A percentile compares a stretch with the other conserved stretches of the same genome.
Evolutionary conservation across 1,284 basidiomycete species (phyloP).

Genomic region (Tylopilus sp.): DNA sequence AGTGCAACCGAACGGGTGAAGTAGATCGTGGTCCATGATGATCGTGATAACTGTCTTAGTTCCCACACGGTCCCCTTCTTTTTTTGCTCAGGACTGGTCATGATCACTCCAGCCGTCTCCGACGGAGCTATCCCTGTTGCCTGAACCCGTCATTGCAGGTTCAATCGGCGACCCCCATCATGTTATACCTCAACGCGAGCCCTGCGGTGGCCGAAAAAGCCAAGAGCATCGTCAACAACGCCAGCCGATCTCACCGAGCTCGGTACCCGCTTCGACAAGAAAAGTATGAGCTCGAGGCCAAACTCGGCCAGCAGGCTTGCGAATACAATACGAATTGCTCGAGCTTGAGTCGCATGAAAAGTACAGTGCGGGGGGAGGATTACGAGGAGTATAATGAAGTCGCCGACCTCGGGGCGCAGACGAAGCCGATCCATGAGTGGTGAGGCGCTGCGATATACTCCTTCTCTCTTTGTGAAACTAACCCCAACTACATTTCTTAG

Average conservation of each 20-base stretch:
- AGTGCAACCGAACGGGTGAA: too few relatives aligned
- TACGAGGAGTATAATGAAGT: slow-evolving; percentile 79
- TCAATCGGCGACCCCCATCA: slow-evolving; percentile 95
- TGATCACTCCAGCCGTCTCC: slow-evolving; percentile 85
- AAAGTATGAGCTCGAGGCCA: slow-evolving; percentile 78
- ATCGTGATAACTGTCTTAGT: too few relatives aligned
- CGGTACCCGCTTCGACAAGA: slow-evolving; percentile 89
- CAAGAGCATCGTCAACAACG: slow-evolving; percentile 77
- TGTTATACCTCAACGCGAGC: slow-evolving; percentile 83
- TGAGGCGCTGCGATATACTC: slow-evolving; percentile 46
- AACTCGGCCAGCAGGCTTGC: slow-evolving; percentile 84
- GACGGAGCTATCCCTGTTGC: slow-evolving; percentile 75
- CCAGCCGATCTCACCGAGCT: slow-evolving; percentile 90
- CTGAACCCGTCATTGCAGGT: slow-evolving; percentile 84
- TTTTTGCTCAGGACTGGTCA: slow-evolving; percentile 68
- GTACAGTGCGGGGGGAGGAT: slow-evolving; percentile 88
- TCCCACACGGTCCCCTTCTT: too few relatives aligned
- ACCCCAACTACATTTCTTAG: slow-evolving; percentile 51
- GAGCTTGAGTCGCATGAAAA: slow-evolving; percentile 89
- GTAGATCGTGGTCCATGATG: too few relatives aligned
- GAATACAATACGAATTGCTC: slow-evolving; percentile 87
- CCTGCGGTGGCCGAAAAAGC: slow-evolving; percentile 77
- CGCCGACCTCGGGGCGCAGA: slow-evolving; percentile 87
- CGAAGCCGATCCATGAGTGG: slow-evolving; percentile 95
- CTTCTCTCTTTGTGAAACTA: neutral